Conservation (phyloP, 345 rosid genomes). For the Orychophragmus violaceus region DNA sequence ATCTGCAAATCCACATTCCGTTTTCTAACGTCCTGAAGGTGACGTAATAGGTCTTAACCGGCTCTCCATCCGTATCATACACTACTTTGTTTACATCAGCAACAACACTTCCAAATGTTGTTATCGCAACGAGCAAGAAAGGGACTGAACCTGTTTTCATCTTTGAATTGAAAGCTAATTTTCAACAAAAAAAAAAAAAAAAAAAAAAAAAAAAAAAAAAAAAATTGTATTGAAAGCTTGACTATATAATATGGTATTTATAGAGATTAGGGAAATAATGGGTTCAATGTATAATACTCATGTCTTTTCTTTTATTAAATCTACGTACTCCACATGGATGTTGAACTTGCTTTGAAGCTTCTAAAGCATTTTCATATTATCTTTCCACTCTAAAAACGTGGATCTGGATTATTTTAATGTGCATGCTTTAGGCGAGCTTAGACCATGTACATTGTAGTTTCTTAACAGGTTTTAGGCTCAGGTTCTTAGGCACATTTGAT, state of each 20-base stretch:
- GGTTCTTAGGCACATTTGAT: too few relatives aligned
- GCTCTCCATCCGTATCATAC: not conserved
- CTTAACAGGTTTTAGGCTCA: too few relatives aligned
- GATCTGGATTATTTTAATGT: not conserved
- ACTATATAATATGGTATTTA: not conserved
- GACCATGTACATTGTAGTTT: too few relatives aligned
- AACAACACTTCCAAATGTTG: not conserved
- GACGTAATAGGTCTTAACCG: constrained; percentile 4
- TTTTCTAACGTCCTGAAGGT: not conserved
- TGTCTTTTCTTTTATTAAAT: too few relatives aligned
- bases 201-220: too few relatives aligned
- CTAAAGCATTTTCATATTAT: too few relatives aligned
- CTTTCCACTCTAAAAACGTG: too few relatives aligned
- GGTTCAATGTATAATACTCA: not conserved
- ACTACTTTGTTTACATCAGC: constrained; percentile 11
- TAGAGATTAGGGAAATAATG: not conserved
- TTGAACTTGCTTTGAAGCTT: not conserved
- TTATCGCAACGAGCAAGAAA: constrained; percentile 4
- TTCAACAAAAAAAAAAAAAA: too few relatives aligned
- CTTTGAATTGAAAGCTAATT: not conserved
- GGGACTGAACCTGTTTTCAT: not conserved
- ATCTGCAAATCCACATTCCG: not conserved
- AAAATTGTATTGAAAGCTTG: too few relatives aligned
- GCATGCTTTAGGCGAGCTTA: not conserved
- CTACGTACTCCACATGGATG: not conserved